Base-by-base conservation (phyloP, 106 monocot species). In the Agapanthus africanus region DNA sequence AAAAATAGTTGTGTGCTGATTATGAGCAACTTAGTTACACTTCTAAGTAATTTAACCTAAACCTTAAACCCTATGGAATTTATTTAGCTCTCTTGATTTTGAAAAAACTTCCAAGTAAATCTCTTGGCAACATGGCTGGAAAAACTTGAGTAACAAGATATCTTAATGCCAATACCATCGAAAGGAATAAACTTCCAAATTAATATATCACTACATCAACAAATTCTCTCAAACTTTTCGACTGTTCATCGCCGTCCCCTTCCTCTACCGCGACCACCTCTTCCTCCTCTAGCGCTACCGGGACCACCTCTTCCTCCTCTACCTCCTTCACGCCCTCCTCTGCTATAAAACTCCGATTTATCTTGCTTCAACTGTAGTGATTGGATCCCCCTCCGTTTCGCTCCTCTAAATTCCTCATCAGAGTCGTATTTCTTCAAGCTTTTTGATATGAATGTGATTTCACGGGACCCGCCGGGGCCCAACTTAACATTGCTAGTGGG, bases 391-490 rank as follows among this genome's bases (percentile, higher is more conserved):
- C 95, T 79, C 21, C 81, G 82, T 37, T 81, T 91, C 18, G 47
- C 78, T 19, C 63, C 59, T 65, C 71, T 73, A 22, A 77, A 80
- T 1, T 65, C 66, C 27, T 52, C 59, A 50, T 23, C 31, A 0
- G 64, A 63, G 19, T 71, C 74, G 6, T 40, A 39, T 59, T 72
- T 88, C 66, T 51, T 76, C 10, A 67, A 80, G 52, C 81, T 82
- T 70, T 73, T 79, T 9, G 91, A 78, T 31, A 78, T 13, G 27
- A 86, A 95, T 19, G 95, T 81, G 50, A 95, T 86, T 63, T 95
- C 91, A 11, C 91, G 80, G 1, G 95, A 95, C 15, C 95, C 95
- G 28, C 95, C 95, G 0, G 81, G 81, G 3, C 95, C 91, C 6
- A 78, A 39, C 74, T 91, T 95, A 25, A 95, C 78, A 21, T 64